Evolutionary conservation across 2,329 filamentous ascomycete species (phyloP).

Genomic region (Metarhizium humberi): DNA sequence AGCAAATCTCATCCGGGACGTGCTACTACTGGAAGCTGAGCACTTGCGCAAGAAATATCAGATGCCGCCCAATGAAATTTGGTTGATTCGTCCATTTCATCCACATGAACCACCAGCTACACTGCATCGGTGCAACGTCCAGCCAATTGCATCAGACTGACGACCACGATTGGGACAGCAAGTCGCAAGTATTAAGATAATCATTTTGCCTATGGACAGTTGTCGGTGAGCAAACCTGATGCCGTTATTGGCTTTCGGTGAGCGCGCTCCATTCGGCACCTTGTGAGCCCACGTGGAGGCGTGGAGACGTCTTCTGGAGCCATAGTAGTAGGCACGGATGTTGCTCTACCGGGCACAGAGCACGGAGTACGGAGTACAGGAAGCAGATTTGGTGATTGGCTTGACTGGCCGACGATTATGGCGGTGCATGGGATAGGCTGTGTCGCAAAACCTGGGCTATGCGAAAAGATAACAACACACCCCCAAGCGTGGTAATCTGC

Average conservation of each 20-base stretch:
- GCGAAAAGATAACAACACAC: background rate
- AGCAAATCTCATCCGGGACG: no score
- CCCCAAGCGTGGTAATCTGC: background rate
- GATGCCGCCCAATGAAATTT: background rate
- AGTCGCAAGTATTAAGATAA: background rate
- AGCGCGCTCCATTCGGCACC: background rate
- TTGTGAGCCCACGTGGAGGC: slow-evolving; percentile 5
- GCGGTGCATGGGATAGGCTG: background rate
- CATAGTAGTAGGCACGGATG: background rate
- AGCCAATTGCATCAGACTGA: background rate
- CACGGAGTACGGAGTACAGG: background rate
- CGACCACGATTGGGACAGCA: background rate
- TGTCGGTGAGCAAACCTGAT: slow-evolving; percentile 2
- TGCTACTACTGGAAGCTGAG: no score
- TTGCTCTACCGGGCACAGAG: background rate
- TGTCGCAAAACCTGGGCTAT: background rate
- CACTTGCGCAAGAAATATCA: background rate
- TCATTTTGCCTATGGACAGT: no score
- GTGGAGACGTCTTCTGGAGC: background rate
- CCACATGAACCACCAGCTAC: background rate
- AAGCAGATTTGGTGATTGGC: background rate
- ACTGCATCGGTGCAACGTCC: no score
- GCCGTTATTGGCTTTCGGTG: slow-evolving; percentile 2
- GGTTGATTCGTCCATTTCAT: background rate
- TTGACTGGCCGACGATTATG: no score